Base-by-base conservation (phyloP, 495 filamentous ascomycete genomes). In the Penicillium angulare region DNA sequence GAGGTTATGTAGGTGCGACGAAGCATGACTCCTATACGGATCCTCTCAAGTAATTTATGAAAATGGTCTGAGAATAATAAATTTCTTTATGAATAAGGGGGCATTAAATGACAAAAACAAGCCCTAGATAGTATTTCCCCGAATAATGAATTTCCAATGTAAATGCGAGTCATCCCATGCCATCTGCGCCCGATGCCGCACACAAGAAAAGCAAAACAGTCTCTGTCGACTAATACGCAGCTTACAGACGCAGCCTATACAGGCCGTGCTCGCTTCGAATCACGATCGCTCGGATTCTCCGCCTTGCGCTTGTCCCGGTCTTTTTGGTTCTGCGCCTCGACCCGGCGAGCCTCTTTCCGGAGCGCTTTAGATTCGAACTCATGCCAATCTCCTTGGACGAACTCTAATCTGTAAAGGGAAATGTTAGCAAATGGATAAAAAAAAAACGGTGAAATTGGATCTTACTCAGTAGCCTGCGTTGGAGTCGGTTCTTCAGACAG, bases 301-400 rank as follows among this genome's bases (percentile, higher is more conserved):
- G 63, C 66, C 52, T 74, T 77, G 36, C 74, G 67, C 71, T 66
- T 84, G 69, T 67, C 76, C 59, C 71, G 84, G 55, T 79, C 77
- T 52, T 68, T 73, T 33, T 82, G 73, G 42, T 75, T 74, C 43
- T 82, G 73, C 33, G 79, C 69, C 43, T 79, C 76, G 1, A 69
- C 75, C 12, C 85, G 82, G 22, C 80, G 77, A 21, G 83, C 85
- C 61, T 96, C 91, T 64, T 92, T 92, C 33, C 95, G 83, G 13
- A 95, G 77, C 16, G 92, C 90, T 75, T 99, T 99, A 18, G 89
- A 95, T 75, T 99, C 95, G 63, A 97, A 96, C 63, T 99, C 95
- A 59, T 99, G 95, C 95, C 95, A 99, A 57, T 99, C 95, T 33
- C 95, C 95, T 62, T 91, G 81, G 18, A 97, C 79, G 53, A 88